phyloP scores from a whole-genome alignment of 2,329 filamentous ascomycete species.

The Pyricularia pennisetigena region DNA sequence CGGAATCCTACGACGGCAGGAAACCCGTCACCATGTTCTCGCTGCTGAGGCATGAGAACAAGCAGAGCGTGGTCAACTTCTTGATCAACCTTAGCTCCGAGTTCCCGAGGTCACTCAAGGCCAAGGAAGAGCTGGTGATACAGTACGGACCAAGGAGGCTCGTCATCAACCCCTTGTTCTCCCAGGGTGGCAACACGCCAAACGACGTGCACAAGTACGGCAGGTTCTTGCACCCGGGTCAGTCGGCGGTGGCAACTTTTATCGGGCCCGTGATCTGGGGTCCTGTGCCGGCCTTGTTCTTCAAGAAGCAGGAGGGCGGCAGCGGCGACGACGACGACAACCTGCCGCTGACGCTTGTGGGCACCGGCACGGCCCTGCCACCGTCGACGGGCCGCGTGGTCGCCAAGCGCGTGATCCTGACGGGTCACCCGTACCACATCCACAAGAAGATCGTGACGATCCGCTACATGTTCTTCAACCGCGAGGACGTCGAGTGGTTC shows the following conservation, averaged over 20 bases:
- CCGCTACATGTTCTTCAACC: constrained; percentile 99
- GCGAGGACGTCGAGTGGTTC: constrained; percentile 94
- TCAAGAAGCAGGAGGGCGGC: constrained; percentile 46
- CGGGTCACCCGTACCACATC: constrained; percentile 96
- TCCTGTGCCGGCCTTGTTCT: constrained; percentile 80
- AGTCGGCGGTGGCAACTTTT: constrained; percentile 81
- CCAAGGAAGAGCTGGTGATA: constrained; percentile 85
- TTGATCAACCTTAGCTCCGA: constrained; percentile 79
- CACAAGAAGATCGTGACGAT: constrained; percentile 96
- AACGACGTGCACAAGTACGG: constrained; percentile 98
- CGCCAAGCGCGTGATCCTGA: constrained; percentile 87
- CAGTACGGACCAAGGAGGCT: constrained; percentile 86
- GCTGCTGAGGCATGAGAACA: constrained; percentile 88
- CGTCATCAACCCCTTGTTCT: constrained; percentile 84
- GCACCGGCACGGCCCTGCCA: constrained; percentile 76
- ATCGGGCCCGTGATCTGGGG: constrained; percentile 91
- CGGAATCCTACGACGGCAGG: constrained; percentile 38
- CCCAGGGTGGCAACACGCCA: constrained; percentile 76
- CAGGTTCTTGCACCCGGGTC: constrained; percentile 82
- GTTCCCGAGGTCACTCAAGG: constrained; percentile 65
- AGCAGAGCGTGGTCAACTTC: constrained; percentile 82
- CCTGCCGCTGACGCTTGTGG: constrained; percentile 60
- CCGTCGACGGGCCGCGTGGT: constrained; percentile 71
- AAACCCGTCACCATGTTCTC: constrained; percentile 70
- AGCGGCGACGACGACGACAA: constrained; percentile 30